phyloP scores from a whole-genome alignment of 257 asterid genomes.

The Fraxinus excelsior region DNA sequence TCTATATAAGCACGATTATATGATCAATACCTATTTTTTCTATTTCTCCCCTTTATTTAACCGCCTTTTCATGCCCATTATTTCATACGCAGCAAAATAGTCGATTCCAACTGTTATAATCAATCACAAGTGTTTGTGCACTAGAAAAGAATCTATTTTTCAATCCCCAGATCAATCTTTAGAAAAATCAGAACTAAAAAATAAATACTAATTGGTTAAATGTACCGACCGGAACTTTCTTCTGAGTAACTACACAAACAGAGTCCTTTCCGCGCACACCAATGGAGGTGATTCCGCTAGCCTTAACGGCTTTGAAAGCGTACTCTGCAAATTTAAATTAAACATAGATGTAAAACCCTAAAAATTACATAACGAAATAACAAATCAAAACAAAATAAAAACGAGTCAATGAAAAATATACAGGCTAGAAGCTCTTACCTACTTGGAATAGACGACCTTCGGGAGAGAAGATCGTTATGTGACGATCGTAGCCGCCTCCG shows the following conservation, averaged over 20 bases:
- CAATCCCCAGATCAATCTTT: background rate
- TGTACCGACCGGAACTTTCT: conserved; percentile 89
- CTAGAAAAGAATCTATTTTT: background rate
- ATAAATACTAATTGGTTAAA: background rate
- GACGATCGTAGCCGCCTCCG: conserved; percentile 99
- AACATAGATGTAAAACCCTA: conserved; percentile 28
- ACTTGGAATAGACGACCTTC: conserved; percentile 99
- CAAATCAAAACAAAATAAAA: background rate
- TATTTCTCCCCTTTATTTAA: too few species aligned
- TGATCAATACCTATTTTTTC: background rate
- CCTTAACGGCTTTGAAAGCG: conserved; percentile 87
- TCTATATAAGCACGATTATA: background rate
- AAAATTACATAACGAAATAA: background rate
- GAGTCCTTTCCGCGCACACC: conserved; percentile 95
- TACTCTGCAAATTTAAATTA: conserved; percentile 43
- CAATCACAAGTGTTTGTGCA: background rate
- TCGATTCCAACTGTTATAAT: background rate
- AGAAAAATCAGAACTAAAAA: background rate
- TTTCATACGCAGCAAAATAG: background rate
- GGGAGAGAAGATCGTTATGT: conserved; percentile 99
- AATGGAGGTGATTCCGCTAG: conserved; percentile 90
- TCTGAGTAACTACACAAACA: conserved; percentile 98
- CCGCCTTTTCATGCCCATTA: background rate
- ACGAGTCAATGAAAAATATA: background rate
- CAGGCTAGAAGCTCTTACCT: conserved; percentile 47